Evolutionary conservation across 2,329 filamentous ascomycete species (phyloP).

Genomic region (Colletotrichum sp.): DNA sequence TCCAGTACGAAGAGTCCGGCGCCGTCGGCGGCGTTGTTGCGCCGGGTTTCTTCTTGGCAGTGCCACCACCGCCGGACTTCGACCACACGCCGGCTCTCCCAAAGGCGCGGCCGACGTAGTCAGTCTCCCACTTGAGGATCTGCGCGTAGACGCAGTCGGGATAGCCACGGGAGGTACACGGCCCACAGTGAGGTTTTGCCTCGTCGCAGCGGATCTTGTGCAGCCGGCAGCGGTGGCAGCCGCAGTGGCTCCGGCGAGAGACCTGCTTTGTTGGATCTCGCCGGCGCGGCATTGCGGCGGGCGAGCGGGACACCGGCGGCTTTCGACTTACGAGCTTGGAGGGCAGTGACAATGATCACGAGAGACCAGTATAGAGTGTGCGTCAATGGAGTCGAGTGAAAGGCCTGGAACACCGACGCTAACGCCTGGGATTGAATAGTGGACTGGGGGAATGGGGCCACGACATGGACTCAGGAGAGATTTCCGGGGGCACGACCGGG

Average conservation of each 20-base stretch:
- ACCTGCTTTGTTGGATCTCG: slow-evolving; percentile 16
- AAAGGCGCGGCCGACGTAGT: slow-evolving; percentile 33
- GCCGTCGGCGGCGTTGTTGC: not conserved
- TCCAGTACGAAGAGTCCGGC: not conserved
- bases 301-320: not conserved
- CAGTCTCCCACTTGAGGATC: slow-evolving; percentile 32
- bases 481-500: not conserved
- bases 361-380: not conserved
- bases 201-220: slow-evolving; percentile 29
- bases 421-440: not conserved
- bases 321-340: not conserved
- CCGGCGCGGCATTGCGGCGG: slow-evolving; percentile 4
- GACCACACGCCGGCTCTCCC: slow-evolving; percentile 33
- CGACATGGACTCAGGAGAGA: not conserved
- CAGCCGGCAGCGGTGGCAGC: slow-evolving; percentile 27
- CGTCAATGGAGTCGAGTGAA: not conserved
- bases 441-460: not conserved
- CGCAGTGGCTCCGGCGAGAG: slow-evolving; percentile 25
- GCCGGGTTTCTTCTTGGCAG: not conserved
- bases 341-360: not conserved
- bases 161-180: slow-evolving; percentile 24
- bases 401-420: not conserved
- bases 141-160: slow-evolving; percentile 20
- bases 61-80: slow-evolving; percentile 17
- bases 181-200: slow-evolving; percentile 23